Percentiles rank a stretch among this genome's conserved stretches.
Evolutionary conservation across 345 rosid genomes (phyloP).

Genomic region (Triadica sebifera): DNA sequence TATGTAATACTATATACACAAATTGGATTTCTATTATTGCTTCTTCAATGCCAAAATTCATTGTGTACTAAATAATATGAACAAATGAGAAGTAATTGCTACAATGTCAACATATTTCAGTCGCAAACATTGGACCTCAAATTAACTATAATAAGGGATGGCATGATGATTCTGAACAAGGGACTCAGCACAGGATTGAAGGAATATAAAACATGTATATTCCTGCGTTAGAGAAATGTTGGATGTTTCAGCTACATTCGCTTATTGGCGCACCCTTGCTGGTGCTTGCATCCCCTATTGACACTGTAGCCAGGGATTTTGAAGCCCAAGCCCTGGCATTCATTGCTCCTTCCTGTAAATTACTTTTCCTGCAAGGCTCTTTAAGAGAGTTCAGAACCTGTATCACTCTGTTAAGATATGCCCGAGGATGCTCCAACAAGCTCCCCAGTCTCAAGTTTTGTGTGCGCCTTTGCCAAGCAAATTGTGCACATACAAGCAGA

Average conservation of each 20-base stretch:
- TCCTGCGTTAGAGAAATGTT: background rate
- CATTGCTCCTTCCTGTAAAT: slow-evolving; percentile 87
- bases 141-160: background rate
- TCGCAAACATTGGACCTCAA: slow-evolving; percentile 3
- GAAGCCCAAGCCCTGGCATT: slow-evolving; percentile 93
- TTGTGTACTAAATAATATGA: slow-evolving; percentile 8
- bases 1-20: slow-evolving; percentile 1
- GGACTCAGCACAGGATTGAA: background rate
- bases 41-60: slow-evolving; percentile 3
- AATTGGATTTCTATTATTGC: slow-evolving; percentile 9
- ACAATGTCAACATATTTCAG: slow-evolving; percentile 4
- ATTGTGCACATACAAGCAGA: slow-evolving; percentile 36
- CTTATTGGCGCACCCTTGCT: slow-evolving; percentile 41
- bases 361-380: slow-evolving; percentile 83
- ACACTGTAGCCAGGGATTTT: slow-evolving; percentile 87
- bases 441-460: slow-evolving; percentile 48
- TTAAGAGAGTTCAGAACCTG: slow-evolving; percentile 53
- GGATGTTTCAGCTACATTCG: slow-evolving; percentile 28
- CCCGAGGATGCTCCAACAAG: slow-evolving; percentile 60
- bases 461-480: slow-evolving; percentile 49
- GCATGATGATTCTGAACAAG: slow-evolving; percentile 5
- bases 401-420: slow-evolving; percentile 51
- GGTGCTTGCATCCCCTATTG: slow-evolving; percentile 79
- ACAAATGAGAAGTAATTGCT: background rate
- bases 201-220: background rate